Percentiles rank a stretch among this genome's conserved stretches.
Conservation (phyloP, 495 filamentous ascomycete genomes). For the Hypoxylon perforatum region DNA sequence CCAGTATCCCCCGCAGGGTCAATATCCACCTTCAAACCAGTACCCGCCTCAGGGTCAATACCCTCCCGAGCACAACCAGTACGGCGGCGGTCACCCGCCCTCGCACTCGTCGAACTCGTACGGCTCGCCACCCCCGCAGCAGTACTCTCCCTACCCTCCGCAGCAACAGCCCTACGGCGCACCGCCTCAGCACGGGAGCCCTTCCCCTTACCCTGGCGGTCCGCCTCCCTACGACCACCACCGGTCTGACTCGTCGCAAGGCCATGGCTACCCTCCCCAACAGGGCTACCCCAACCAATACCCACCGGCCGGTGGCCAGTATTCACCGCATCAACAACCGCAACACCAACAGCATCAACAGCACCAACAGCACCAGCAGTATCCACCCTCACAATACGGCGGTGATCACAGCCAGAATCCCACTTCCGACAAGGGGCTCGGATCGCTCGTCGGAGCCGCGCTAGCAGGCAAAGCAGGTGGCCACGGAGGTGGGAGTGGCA, state of each 20-base stretch:
- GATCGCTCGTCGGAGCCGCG: conserved; percentile 32
- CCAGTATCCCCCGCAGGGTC: conserved; percentile 22
- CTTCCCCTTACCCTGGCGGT: conserved; percentile 37
- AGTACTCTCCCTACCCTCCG: conserved; percentile 39
- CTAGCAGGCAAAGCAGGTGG: conserved; percentile 23
- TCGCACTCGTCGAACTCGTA: too few relatives aligned
- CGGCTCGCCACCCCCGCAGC: conserved; percentile 36
- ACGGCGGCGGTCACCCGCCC: too few relatives aligned
- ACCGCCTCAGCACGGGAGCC: conserved; percentile 30
- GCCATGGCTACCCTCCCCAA: conserved; percentile 35
- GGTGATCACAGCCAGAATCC: conserved; percentile 15
- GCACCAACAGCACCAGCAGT: conserved; percentile 32
- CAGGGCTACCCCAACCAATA: conserved; percentile 43
- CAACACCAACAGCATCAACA: conserved; percentile 32
- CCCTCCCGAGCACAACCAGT: conserved; percentile 33
- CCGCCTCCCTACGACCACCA: conserved; percentile 36
- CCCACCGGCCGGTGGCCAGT: conserved; percentile 27
- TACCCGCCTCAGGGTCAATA: conserved; percentile 38
- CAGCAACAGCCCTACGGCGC: conserved; percentile 38
- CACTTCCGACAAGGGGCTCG: conserved; percentile 37
- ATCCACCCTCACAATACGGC: conserved; percentile 28
- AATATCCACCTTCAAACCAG: conserved; percentile 33
- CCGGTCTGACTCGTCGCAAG: conserved; percentile 24
- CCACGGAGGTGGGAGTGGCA: conserved; percentile 8
- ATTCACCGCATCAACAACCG: conserved; percentile 32